A percentile compares a stretch with the other conserved stretches of the same genome.
These are phyloP conservation scores for Thalassiosira pacifica DNA, from an alignment of 352 stramenopile species.

Conservation along the genomic window DNA sequence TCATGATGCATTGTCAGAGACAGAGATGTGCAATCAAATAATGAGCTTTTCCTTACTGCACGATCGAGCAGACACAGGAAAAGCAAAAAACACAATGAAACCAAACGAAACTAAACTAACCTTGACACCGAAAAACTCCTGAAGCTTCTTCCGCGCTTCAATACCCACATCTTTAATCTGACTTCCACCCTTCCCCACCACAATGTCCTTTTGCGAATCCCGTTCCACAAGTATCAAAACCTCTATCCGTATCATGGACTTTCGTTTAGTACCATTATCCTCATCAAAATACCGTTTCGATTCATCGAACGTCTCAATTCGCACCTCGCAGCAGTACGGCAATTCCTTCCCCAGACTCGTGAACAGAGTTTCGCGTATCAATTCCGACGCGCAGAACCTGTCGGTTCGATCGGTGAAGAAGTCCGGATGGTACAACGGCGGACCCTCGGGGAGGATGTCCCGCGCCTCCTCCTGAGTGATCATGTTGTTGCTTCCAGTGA, in stretches of 20 bases:
- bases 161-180: slow-evolving; percentile 88
- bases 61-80: no score
- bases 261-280: slow-evolving; percentile 37
- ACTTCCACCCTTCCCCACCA: slow-evolving; percentile 87
- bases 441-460: slow-evolving; percentile 69
- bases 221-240: slow-evolving; percentile 86
- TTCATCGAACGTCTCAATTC: slow-evolving; percentile 88
- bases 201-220: slow-evolving; percentile 89
- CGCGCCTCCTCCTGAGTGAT: slow-evolving; percentile 66
- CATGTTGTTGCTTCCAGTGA: slow-evolving; percentile 45
- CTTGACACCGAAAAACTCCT: slow-evolving; percentile 84
- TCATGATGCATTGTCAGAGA: no score
- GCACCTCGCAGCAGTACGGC: slow-evolving; percentile 90
- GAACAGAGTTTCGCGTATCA: slow-evolving; percentile 84
- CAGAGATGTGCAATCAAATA: no score
- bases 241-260: slow-evolving; percentile 73
- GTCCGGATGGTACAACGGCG: slow-evolving; percentile 79
- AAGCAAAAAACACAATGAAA: no score
- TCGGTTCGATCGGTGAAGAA: slow-evolving; percentile 82
- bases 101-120: no score
- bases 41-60: no score
- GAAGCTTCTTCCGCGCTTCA: slow-evolving; percentile 80
- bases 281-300: slow-evolving; percentile 62
- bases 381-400: slow-evolving; percentile 82
- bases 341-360: slow-evolving; percentile 85